Base-by-base conservation (phyloP, 345 rosid genomes). In the Acer negundo region DNA sequence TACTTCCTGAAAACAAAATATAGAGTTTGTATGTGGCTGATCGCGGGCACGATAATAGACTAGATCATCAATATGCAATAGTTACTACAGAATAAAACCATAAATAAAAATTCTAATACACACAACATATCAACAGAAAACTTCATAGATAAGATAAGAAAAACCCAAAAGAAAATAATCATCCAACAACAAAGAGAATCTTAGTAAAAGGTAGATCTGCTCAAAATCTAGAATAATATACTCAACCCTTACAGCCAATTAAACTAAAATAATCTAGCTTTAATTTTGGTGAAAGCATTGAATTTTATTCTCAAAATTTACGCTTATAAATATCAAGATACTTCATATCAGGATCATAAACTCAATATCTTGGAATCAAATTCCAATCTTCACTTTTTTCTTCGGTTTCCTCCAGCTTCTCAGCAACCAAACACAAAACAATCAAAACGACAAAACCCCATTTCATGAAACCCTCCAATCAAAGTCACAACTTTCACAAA, bases 291-390 rank as follows among this genome's bases (percentile, higher is more conserved):
- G 28, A 67, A 55, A 40, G 42, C 42, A 62, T 55, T 3, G 2
- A 75, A 40, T 75, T 63, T 75, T 40, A 80, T 70, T 80, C 82
- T 65, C 67, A 70, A 70, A 78, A 80, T 70, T 28, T 12, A 38
- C 16, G 49, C 12, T 74, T 38, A 17, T 24, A 17, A 58, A 46
- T 22, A 72, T 20, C 16, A 40, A 16, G 40, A 67, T 15, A 49
- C 55, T 49, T 49, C 19, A 13, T 49, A 49, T 12, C 55, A 49
- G 55, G 6, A 49, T 49, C 55, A 49, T 49, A 49, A 49, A 49
- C 5, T 49, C 55, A 13, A 13, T 49, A 42, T 26, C 58, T 42
- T 8, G 10, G 7, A 42, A 42, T 42, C 11, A 22, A 67, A 5
- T 26, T 11, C 70, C 42, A 17, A 40, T 17, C n/a, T 38, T 31